phyloP scores from a whole-genome alignment of 768 basidiomycete genomes.

The Boletus eberwhitei region DNA sequence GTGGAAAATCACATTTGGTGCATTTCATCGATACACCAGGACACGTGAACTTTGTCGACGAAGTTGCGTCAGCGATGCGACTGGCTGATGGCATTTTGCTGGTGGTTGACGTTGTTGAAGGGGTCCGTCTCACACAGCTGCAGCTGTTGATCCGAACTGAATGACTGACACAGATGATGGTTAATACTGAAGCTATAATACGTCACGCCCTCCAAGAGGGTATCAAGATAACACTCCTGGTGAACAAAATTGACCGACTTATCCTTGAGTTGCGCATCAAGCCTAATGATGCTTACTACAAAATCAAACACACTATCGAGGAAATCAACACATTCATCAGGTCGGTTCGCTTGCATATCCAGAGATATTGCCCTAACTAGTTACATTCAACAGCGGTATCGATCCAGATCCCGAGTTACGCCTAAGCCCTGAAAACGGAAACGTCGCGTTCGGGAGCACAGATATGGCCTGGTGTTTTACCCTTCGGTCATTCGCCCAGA shows the following conservation, averaged over 20 bases:
- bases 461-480: slow-evolving; percentile 99
- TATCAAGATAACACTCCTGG: slow-evolving; percentile 84
- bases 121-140: slow-evolving; percentile 51
- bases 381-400: slow-evolving; percentile 51
- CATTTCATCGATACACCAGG: slow-evolving; percentile 97
- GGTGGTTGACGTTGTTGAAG: slow-evolving; percentile 98
- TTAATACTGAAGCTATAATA: slow-evolving; percentile 84
- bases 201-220: slow-evolving; percentile 88
- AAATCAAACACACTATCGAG: slow-evolving; percentile 98
- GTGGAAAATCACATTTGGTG: slow-evolving; percentile 89
- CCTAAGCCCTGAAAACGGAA: slow-evolving; percentile 91
- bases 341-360: slow-evolving; percentile 37
- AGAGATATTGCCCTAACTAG: background rate
- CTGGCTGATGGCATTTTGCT: slow-evolving; percentile 88
- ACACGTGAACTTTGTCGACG: slow-evolving; percentile 98
- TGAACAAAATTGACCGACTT: slow-evolving; percentile 97
- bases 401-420: slow-evolving; percentile 86
- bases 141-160: slow-evolving; percentile 4
- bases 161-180: slow-evolving; percentile 66
- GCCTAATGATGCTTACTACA: slow-evolving; percentile 95
- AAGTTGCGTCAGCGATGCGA: slow-evolving; percentile 85
- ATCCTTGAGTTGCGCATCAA: slow-evolving; percentile 96
- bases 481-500: slow-evolving; percentile 86
- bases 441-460: slow-evolving; percentile 95
- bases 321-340: slow-evolving; percentile 97